Conservation (phyloP, 2,329 filamentous ascomycete genomes). For the Gliomastix tumulicola region DNA sequence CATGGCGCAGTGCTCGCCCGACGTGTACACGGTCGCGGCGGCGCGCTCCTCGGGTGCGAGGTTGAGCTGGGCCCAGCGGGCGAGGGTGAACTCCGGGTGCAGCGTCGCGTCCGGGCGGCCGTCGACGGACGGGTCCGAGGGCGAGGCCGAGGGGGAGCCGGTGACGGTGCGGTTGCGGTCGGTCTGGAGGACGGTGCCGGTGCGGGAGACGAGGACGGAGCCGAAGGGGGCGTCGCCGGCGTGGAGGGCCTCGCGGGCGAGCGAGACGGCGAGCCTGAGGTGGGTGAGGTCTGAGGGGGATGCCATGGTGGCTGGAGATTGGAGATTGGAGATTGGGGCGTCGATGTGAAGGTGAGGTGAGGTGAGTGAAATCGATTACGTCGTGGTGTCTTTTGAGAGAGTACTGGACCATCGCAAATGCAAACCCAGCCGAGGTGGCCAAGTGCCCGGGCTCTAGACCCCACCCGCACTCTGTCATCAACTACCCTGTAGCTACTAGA, state of each 20-base stretch:
- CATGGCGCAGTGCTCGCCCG: conserved; percentile 29
- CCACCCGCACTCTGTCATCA: too few relatives aligned
- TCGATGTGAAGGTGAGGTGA: background rate
- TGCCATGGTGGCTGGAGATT: background rate
- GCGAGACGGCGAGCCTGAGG: conserved; percentile 11
- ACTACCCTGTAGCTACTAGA: too few relatives aligned
- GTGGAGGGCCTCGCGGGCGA: conserved; percentile 25
- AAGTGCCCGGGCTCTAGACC: too few relatives aligned
- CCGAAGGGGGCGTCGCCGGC: conserved; percentile 27
- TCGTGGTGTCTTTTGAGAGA: background rate
- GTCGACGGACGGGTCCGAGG: conserved; percentile 4
- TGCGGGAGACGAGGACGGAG: conserved; percentile 20
- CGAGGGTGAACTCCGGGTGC: conserved; percentile 27
- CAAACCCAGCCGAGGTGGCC: too few relatives aligned
- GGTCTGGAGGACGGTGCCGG: conserved; percentile 16
- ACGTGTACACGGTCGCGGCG: conserved; percentile 23
- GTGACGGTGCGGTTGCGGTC: conserved; percentile 26
- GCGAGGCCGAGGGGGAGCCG: conserved; percentile 9
- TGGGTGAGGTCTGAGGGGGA: background rate
- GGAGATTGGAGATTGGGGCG: too few relatives aligned
- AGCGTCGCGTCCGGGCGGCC: conserved; percentile 19
- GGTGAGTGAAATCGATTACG: background rate
- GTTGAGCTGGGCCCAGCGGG: conserved; percentile 25
- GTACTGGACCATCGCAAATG: background rate
- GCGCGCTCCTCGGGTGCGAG: conserved; percentile 29